These are phyloP conservation scores for Aspergillus hancockii DNA, from an alignment of 495 filamentous ascomycete species.

Conservation along the genomic window DNA sequence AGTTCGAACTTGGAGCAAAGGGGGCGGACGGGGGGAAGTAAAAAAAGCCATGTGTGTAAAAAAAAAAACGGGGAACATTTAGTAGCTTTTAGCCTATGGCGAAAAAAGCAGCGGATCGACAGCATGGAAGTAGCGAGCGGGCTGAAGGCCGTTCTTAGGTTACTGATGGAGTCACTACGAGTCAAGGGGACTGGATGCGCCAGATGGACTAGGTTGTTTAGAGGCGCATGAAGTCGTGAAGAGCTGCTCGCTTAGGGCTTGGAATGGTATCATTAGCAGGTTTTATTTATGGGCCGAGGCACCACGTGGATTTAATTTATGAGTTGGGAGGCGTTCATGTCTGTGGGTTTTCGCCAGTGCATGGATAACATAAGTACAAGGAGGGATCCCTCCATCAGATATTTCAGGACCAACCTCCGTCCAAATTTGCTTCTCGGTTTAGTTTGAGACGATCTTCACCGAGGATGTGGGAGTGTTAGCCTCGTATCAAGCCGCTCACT, in stretches of 20 bases:
- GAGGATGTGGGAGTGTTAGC: not conserved
- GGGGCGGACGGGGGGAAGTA: not conserved
- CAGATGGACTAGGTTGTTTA: not conserved
- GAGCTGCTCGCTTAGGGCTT: not conserved
- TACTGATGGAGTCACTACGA: not conserved
- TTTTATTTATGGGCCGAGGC: not conserved
- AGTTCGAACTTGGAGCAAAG: not conserved
- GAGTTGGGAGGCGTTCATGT: not conserved
- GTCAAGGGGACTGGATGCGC: not conserved
- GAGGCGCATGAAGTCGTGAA: not conserved
- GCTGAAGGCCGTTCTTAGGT: not conserved
- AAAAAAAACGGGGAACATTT: not conserved
- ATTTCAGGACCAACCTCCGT: not conserved
- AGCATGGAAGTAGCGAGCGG: not conserved
- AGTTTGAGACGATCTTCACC: not conserved
- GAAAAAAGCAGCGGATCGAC: not conserved
- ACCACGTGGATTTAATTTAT: conserved; percentile 1
- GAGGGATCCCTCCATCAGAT: not conserved
- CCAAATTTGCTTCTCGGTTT: not conserved
- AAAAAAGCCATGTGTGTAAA: no score
- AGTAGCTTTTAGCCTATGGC: not conserved
- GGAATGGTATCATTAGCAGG: not conserved
- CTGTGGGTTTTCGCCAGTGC: not conserved
- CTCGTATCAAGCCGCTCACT: not conserved
- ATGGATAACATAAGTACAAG: not conserved